phyloP scores from a whole-genome alignment of 2,329 filamentous ascomycete species.

The Fusarium sambucinum region DNA sequence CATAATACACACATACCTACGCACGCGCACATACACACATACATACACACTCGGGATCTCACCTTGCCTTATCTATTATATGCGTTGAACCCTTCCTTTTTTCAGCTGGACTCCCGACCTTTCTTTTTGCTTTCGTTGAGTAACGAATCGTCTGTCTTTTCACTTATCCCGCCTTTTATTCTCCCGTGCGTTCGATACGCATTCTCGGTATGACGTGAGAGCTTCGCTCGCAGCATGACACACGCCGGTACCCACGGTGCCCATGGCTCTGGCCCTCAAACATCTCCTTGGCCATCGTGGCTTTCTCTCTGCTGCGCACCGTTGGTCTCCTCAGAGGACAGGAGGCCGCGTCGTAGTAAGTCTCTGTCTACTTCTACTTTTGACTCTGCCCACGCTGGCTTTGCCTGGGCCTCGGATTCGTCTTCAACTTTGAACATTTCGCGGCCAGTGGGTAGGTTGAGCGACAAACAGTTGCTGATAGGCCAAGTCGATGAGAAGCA shows the following conservation, averaged over 20 bases:
- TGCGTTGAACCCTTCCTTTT: constrained; percentile 18
- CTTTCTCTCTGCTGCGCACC: constrained; percentile 62
- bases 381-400: constrained; percentile 33
- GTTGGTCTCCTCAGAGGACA: constrained; percentile 54
- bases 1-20: constrained; percentile 8
- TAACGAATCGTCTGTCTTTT: constrained; percentile 25
- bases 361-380: constrained; percentile 45
- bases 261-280: constrained; percentile 57
- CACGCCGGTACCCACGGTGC: constrained; percentile 57
- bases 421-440: constrained; percentile 44
- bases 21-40: constrained; percentile 12
- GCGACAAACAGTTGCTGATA: constrained; percentile 50
- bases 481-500: constrained; percentile 51
- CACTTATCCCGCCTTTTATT: constrained; percentile 26
- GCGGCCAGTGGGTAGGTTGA: constrained; percentile 46
- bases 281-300: constrained; percentile 59
- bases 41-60: constrained; percentile 36
- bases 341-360: constrained; percentile 57
- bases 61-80: constrained; percentile 19
- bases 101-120: constrained; percentile 11
- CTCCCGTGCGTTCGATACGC: constrained; percentile 24
- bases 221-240: constrained; percentile 55
- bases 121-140: constrained; percentile 17
- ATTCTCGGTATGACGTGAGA: constrained; percentile 46
- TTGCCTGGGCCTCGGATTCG: constrained; percentile 38